phyloP scores from a whole-genome alignment of 495 filamentous ascomycete species.

The Acidiella bohemica region DNA sequence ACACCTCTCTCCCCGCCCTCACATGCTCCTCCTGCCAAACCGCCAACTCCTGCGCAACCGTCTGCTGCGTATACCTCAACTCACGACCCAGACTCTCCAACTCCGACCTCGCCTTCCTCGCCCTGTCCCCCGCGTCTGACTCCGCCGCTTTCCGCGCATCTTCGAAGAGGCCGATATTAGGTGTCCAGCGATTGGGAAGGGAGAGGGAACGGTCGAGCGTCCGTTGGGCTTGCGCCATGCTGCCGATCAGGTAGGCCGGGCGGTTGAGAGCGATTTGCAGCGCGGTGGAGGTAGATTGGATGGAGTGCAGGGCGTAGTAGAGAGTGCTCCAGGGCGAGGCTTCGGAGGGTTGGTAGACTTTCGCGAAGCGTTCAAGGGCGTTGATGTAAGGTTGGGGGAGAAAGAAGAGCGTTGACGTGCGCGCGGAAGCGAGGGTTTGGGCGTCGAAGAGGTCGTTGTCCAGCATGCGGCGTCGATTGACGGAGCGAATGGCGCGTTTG shows the following conservation, averaged over 20 bases:
- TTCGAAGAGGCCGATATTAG: constrained; percentile 57
- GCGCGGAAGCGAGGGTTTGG: constrained; percentile 42
- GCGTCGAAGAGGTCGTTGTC: constrained; percentile 56
- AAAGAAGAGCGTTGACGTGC: constrained; percentile 46
- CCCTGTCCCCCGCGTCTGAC: constrained; percentile 65
- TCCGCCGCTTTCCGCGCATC: constrained; percentile 71
- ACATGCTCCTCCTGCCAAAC: constrained; percentile 86
- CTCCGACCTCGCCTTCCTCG: constrained; percentile 49
- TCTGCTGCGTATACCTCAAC: constrained; percentile 80
- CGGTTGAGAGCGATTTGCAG: constrained; percentile 67
- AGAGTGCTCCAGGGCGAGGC: constrained; percentile 63
- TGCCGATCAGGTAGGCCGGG: constrained; percentile 62
- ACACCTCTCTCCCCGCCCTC: constrained; percentile 56
- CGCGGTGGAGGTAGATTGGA: constrained; percentile 65
- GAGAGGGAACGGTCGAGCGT: constrained; percentile 62
- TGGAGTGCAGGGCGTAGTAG: constrained; percentile 57
- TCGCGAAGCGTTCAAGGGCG: constrained; percentile 60
- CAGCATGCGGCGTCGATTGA: constrained; percentile 43
- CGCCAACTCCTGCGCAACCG: constrained; percentile 80
- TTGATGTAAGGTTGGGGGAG: constrained; percentile 53
- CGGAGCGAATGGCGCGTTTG: constrained; percentile 60
- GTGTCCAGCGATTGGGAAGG: constrained; percentile 62
- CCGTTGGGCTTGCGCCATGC: constrained; percentile 47
- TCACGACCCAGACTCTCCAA: constrained; percentile 56
- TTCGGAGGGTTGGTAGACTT: constrained; percentile 50